Conservation (phyloP, 2,329 filamentous ascomycete genomes). For the Harringtonia lauricola region DNA sequence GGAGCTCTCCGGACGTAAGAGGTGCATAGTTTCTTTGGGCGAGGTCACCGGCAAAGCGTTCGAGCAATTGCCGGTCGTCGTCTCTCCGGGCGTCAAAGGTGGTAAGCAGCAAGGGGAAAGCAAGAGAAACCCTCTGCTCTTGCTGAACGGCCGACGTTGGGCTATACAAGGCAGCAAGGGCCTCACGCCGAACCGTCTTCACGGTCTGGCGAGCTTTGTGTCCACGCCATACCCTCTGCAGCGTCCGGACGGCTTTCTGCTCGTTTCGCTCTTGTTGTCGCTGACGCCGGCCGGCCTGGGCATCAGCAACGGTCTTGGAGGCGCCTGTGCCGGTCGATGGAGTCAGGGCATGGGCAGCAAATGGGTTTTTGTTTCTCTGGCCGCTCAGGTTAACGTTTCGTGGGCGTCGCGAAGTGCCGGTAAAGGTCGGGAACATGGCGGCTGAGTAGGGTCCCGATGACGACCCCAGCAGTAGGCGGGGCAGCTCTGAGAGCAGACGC, state of each 20-base stretch:
- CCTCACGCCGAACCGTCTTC: slow-evolving; percentile 42
- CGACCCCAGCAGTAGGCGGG: background rate
- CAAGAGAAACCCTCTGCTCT: slow-evolving; percentile 24
- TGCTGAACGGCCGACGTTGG: slow-evolving; percentile 17
- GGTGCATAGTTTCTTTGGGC: slow-evolving; percentile 21
- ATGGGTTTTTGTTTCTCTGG: slow-evolving; percentile 63
- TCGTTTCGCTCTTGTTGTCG: slow-evolving; percentile 73
- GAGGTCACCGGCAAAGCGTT: slow-evolving; percentile 33
- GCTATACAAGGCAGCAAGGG: slow-evolving; percentile 52
- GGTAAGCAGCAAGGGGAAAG: slow-evolving; percentile 35
- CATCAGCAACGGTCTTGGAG: slow-evolving; percentile 70
- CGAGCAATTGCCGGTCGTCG: slow-evolving; percentile 39
- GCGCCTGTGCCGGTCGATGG: slow-evolving; percentile 48
- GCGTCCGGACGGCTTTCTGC: slow-evolving; percentile 57
- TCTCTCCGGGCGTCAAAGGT: slow-evolving; percentile 32
- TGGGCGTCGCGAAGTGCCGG: slow-evolving; percentile 71
- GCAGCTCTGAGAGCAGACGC: background rate
- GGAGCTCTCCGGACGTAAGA: slow-evolving; percentile 21
- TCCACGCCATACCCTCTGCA: slow-evolving; percentile 79
- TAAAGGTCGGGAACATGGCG: slow-evolving; percentile 84
- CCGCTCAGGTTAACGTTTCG: slow-evolving; percentile 93
- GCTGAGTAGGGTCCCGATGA: background rate
- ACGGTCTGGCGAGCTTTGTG: slow-evolving; percentile 50
- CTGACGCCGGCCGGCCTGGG: slow-evolving; percentile 73
- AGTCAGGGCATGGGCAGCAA: slow-evolving; percentile 51